Base-by-base conservation (phyloP, 139 green algal genomes). In the Tetraselmis chui region DNA sequence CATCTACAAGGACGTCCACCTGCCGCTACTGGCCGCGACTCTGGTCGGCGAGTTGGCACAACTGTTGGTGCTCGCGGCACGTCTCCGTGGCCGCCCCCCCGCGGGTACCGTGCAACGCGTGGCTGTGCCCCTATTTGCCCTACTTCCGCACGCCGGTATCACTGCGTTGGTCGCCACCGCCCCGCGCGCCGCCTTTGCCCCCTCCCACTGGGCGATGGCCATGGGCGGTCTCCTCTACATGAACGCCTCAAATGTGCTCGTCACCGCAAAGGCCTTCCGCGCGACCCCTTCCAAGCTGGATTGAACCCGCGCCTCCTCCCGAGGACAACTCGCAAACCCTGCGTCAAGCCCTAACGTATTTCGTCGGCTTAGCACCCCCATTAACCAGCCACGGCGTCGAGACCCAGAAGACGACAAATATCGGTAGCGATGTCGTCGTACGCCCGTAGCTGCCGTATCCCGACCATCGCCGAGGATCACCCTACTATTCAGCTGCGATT, bases 1-100 rank as follows among this genome's bases (percentile, higher is more conserved):
- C 0, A 86, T 85, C 29, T 92, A 87, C 87, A 94, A 94, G 85
- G 76, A 83, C 31, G 86, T 87, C 27, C 79, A 82, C 24, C 45
- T 88, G 77, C 79, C 81, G 1, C 84, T 91, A 76, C 83, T 91
- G 32, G 82, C 88, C 74, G 80, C 76, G 32, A 87, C 84, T 1
- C 86, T 91, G 76, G 59, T 45, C 31, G 81, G 75, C 22, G 84
- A 90, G 59, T 23, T 86, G 11, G 45, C 45, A 18, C 45, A 67
- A 25, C 5, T 5, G 11, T 18, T 67, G 11, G 45, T 67, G 11
- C 45, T 67, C 45, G 45, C 45, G 11, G 45, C 45, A 5, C 45
- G 45, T 18, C 45, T 67, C 11, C 45, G 45, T 18, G 45, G 45
- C 45, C 11, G 5, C 45, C 5, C 5, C 11, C 45, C 45, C 11